Conservation (phyloP, 441 rosid species). For the Gossypium trilobum region DNA sequence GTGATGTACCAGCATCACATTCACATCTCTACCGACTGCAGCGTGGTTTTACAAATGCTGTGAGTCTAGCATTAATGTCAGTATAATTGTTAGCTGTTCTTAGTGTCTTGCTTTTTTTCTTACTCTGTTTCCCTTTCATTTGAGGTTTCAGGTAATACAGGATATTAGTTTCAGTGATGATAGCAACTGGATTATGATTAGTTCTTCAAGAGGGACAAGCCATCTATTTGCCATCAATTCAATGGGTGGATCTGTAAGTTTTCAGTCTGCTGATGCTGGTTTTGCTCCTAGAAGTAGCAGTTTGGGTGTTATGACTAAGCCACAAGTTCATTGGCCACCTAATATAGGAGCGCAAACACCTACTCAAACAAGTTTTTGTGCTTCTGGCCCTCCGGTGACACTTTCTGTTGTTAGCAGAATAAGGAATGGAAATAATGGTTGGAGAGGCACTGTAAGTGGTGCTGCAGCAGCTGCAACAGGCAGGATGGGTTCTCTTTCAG, state of each 20-base stretch:
- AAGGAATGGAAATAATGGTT: conserved; percentile 66
- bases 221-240: conserved; percentile 79
- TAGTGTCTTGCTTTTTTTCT: background rate
- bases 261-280: conserved; percentile 29
- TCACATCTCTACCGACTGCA: conserved; percentile 77
- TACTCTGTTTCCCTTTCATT: background rate
- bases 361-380: conserved; percentile 32
- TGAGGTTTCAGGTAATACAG: conserved; percentile 67
- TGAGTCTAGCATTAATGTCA: conserved; percentile 28
- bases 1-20: conserved; percentile 36
- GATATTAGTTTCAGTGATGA: conserved; percentile 85
- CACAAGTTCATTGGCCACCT: conserved; percentile 34
- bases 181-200: conserved; percentile 76
- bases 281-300: conserved; percentile 28
- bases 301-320: conserved; percentile 25
- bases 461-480: conserved; percentile 90
- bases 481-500: conserved; percentile 48
- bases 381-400: conserved; percentile 50
- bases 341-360: conserved; percentile 26
- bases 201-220: conserved; percentile 89
- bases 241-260: conserved; percentile 36
- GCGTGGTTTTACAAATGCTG: conserved; percentile 96
- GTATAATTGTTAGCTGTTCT: conserved; percentile 3
- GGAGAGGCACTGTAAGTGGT: conserved; percentile 69
- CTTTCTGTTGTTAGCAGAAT: conserved; percentile 70